phyloP scores from a whole-genome alignment of 768 basidiomycete species.

The Kwoniella botswanensis region DNA sequence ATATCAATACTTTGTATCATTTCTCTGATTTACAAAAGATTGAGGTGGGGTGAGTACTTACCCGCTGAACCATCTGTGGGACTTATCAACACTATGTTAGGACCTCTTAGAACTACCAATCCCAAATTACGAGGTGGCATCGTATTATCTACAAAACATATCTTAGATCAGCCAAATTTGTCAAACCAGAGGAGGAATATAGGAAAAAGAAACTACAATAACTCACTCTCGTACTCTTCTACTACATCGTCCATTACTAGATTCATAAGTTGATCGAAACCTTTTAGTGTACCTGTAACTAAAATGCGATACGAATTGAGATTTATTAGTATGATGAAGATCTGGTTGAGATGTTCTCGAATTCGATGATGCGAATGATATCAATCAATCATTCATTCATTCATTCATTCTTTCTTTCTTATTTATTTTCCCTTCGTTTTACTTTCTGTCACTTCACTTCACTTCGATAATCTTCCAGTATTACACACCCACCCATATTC shows the following conservation, averaged over 20 bases:
- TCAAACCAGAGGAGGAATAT: constrained; percentile 41
- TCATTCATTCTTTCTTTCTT: no score
- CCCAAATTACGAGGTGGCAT: constrained; percentile 65
- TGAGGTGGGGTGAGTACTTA: constrained; percentile 20
- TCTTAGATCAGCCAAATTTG: constrained; percentile 46
- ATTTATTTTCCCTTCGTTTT: no score
- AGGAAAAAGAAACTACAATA: neutral
- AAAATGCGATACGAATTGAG: constrained; percentile 2
- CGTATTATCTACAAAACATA: constrained; percentile 61
- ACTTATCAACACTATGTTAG: constrained; percentile 89
- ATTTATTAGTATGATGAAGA: no score
- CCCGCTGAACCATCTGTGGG: constrained; percentile 90
- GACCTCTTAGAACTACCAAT: constrained; percentile 86
- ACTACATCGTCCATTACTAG: constrained; percentile 95
- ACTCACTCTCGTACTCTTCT: constrained; percentile 75
- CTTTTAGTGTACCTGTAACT: constrained; percentile 93
- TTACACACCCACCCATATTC: constrained; percentile 1
- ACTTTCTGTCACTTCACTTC: neutral
- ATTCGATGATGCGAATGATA: no score
- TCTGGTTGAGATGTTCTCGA: no score
- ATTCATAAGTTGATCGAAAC: constrained; percentile 94
- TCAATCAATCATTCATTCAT: no score
- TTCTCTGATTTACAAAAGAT: neutral
- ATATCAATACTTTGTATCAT: neutral
- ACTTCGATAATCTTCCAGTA: neutral